phyloP scores from a whole-genome alignment of 2,329 filamentous ascomycete genomes.

The Chalaropsis thielavioides region DNA sequence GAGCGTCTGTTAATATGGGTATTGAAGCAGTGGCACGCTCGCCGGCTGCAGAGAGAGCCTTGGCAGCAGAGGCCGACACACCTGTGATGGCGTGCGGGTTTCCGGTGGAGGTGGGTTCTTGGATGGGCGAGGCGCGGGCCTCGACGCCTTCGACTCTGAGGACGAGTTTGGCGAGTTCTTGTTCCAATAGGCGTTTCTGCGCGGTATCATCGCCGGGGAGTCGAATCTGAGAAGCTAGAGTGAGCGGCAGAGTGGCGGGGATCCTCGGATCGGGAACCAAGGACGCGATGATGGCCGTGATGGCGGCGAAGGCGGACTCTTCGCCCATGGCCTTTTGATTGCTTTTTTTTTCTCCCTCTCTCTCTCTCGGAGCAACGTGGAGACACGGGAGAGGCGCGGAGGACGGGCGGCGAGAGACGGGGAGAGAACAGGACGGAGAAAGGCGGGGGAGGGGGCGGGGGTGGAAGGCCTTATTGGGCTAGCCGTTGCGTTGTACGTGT shows the following conservation, averaged over 20 bases:
- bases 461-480: background rate
- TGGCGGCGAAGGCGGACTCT: constrained; percentile 40
- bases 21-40: constrained; percentile 28
- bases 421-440: background rate
- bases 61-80: constrained; percentile 62
- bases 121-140: constrained; percentile 50
- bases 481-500: background rate
- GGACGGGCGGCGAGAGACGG: background rate
- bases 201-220: constrained; percentile 64
- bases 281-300: constrained; percentile 38
- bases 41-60: constrained; percentile 45
- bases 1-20: constrained; percentile 33
- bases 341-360: background rate
- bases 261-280: constrained; percentile 34
- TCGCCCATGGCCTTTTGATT: constrained; percentile 31
- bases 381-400: background rate
- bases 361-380: too few species aligned
- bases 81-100: constrained; percentile 45
- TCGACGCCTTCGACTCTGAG: constrained; percentile 71
- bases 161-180: constrained; percentile 66
- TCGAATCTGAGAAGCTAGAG: constrained; percentile 39
- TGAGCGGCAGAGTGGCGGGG: constrained; percentile 28
- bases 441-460: background rate
- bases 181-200: constrained; percentile 67
- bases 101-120: constrained; percentile 17